Conservation (phyloP, 345 rosid species). For the Sapria himalayana region DNA sequence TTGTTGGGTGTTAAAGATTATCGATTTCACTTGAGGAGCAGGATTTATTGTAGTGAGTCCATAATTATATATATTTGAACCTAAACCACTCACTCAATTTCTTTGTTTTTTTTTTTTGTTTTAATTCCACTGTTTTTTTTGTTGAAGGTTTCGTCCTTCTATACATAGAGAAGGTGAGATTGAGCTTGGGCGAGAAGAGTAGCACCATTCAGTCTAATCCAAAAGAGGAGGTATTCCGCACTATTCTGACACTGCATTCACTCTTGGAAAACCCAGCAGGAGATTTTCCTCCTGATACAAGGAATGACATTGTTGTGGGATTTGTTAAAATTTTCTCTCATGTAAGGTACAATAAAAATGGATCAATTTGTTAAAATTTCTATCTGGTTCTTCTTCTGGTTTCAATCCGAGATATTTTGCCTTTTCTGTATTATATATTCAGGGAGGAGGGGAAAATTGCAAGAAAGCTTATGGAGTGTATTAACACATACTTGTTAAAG, state of each 20-base stretch:
- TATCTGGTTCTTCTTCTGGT: slow-evolving; percentile 4
- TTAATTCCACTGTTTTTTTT: slow-evolving; percentile 1
- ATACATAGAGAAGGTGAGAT: slow-evolving; percentile 54
- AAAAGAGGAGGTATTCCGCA: slow-evolving; percentile 63
- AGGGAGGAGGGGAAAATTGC: slow-evolving; percentile 90
- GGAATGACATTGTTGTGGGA: slow-evolving; percentile 44
- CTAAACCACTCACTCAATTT: not conserved
- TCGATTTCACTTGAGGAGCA: slow-evolving; percentile 60
- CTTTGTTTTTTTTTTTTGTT: not conserved
- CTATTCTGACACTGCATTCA: slow-evolving; percentile 47
- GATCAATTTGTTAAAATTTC: not conserved
- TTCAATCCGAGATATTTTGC: slow-evolving; percentile 5
- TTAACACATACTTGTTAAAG: slow-evolving; percentile 49
- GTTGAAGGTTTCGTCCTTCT: slow-evolving; percentile 43
- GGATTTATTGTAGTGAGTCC: slow-evolving; percentile 44
- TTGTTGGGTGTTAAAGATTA: slow-evolving; percentile 46
- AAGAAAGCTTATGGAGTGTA: slow-evolving; percentile 76
- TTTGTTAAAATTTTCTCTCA: slow-evolving; percentile 44
- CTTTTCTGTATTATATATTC: slow-evolving; percentile 11
- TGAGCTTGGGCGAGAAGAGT: slow-evolving; percentile 24
- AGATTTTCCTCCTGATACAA: slow-evolving; percentile 46
- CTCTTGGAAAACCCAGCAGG: slow-evolving; percentile 80
- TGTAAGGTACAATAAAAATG: slow-evolving; percentile 26
- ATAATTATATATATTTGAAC: slow-evolving; percentile 3
- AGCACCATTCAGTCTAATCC: slow-evolving; percentile 26